Conservation (phyloP, 2,329 filamentous ascomycete genomes). For the Diaporthe helianthi region DNA sequence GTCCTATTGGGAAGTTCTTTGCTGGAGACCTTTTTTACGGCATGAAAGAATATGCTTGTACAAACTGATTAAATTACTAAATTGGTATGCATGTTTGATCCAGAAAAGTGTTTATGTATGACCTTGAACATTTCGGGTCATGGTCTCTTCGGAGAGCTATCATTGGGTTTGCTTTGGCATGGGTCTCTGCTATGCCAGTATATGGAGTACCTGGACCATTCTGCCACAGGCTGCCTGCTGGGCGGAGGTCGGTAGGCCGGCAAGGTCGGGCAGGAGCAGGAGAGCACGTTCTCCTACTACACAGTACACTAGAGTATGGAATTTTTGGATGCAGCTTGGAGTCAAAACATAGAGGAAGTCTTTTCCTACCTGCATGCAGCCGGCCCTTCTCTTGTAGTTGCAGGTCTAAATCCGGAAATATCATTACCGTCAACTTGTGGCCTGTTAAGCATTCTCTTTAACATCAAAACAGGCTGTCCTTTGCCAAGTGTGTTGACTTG, state of each 20-base stretch:
- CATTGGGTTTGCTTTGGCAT: conserved; percentile 2
- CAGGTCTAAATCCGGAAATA: background rate
- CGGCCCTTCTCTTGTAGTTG: background rate
- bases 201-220: background rate
- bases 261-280: background rate
- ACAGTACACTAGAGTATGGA: background rate
- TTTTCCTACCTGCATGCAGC: background rate
- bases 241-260: conserved; percentile 15
- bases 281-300: background rate
- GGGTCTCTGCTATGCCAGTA: background rate
- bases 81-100: too few species aligned
- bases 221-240: background rate
- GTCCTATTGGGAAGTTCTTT: background rate
- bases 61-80: background rate
- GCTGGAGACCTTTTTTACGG: background rate
- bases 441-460: background rate
- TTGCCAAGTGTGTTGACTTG: background rate
- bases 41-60: background rate
- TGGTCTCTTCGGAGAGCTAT: conserved; percentile 6
- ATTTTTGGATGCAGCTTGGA: conserved; percentile 11
- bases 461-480: background rate
- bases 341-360: background rate
- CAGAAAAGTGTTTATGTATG: background rate
- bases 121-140: background rate
- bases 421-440: background rate